Evolutionary conservation across 2,329 filamentous ascomycete genomes (phyloP), one percentile per base, ranked within the genome.

Genomic region (Geosmithia putterillii): DNA sequence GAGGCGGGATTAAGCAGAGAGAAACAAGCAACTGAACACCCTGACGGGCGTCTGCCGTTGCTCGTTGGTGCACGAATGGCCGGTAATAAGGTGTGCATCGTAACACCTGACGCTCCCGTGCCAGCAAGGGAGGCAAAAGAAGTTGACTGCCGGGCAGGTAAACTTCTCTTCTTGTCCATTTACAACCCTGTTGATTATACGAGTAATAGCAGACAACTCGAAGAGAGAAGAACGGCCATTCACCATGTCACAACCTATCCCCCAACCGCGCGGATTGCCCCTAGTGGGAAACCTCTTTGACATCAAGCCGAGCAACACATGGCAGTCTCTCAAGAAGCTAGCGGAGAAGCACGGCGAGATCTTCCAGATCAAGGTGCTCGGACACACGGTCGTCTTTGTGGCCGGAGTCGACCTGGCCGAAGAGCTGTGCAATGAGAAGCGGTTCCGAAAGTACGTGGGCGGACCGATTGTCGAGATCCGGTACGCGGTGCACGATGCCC

Each of bases 401-500:
- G 70, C 69, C 12, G 65, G 70, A 42, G 60, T 58, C 7, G 65
- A 62, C n/a, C 62, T 74, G 7, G 63, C 69, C 20, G 60, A 64
- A 20, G 71, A 72, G 50, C 54, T 74, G 2, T 74, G 70, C 51
- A 70, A 75, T 52, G 59, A 74, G 59, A 66, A 61, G 51, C 65
- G 71, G 21, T 75, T 74, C 54, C 67, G 70, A 44, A 75, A 75
- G 50, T 73, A 61, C 47, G 70, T 75, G 2, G 69, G 69, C 23
- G 70, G 70, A 0, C 70, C 71, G 4, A 61, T 75, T 42, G 64
- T 71, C 42, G 68, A 74, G 60, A 74, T 74, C 45, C 64, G 70
- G 19, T 60, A 62, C 22, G 57, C 66, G 6, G 70, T 73, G 9
- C 63, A 74, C 53, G 68, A 71, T 47, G 51, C 68, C 3, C 63